Evolutionary conservation across 495 filamentous ascomycete species (phyloP).

Genomic region (Aspergillus hancockii): DNA sequence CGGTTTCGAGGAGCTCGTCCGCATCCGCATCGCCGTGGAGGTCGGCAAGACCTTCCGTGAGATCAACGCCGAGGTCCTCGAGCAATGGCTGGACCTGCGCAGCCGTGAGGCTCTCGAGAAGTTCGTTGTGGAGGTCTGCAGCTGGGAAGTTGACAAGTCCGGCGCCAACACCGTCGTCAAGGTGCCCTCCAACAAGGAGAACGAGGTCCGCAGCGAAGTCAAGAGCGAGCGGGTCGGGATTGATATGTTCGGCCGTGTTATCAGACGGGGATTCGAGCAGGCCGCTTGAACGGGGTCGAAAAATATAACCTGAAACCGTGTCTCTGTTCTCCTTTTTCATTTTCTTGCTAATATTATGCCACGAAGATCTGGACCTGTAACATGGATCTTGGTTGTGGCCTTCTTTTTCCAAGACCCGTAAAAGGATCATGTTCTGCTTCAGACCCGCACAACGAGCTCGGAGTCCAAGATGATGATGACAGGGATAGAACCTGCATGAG

Average conservation of each 20-base stretch:
- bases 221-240: constrained; percentile 85
- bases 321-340: constrained; percentile 7
- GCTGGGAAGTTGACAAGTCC: constrained; percentile 71
- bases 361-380: constrained; percentile 1
- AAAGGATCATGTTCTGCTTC: constrained; percentile 16
- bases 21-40: constrained; percentile 85
- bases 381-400: constrained; percentile 15
- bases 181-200: constrained; percentile 92
- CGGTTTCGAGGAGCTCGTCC: constrained; percentile 96
- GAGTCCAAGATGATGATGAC: constrained; percentile 26
- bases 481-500: constrained; percentile 30
- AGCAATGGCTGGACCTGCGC: constrained; percentile 82
- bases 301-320: constrained; percentile 3
- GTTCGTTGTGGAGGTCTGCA: constrained; percentile 81
- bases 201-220: constrained; percentile 95
- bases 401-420: constrained; percentile 7
- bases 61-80: constrained; percentile 71
- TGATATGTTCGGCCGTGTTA: constrained; percentile 82
- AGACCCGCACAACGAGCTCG: constrained; percentile 18
- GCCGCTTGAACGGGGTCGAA: constrained; percentile 54
- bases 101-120: constrained; percentile 70
- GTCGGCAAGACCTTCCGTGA: constrained; percentile 86
- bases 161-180: constrained; percentile 53
- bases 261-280: constrained; percentile 89
- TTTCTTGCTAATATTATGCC: constrained; percentile 23